Evolutionary conservation across 176 grass and related monocot genomes (phyloP).

Genomic region (Tillandsia leiboldiana): DNA sequence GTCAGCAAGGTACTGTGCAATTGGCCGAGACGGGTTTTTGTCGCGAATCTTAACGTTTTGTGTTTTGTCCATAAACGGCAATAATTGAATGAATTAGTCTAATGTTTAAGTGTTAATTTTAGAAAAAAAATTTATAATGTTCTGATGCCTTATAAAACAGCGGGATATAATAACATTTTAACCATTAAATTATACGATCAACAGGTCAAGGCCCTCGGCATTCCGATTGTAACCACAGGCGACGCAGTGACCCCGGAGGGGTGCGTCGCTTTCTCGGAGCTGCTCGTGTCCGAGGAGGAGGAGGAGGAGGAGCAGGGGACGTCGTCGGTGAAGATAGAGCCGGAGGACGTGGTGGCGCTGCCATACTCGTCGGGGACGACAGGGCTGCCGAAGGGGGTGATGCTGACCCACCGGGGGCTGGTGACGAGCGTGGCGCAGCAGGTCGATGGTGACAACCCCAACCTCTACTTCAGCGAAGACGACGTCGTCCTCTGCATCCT

Average conservation of each 20-base stretch:
- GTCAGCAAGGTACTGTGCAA: constrained; percentile 40
- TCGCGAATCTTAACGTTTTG: too few species aligned
- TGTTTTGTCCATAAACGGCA: too few species aligned
- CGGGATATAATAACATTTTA: background rate
- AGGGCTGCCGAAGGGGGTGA: constrained; percentile 87
- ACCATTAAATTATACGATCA: background rate
- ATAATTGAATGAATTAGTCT: too few species aligned
- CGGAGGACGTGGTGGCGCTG: constrained; percentile 68
- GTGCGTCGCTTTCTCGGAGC: constrained; percentile 5
- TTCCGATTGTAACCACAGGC: constrained; percentile 6
- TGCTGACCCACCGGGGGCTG: constrained; percentile 68
- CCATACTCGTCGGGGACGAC: constrained; percentile 91
- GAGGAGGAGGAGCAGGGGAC: too few species aligned
- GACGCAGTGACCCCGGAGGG: constrained; percentile 7
- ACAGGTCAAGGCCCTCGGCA: background rate
- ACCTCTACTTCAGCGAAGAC: constrained; percentile 48
- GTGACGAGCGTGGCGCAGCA: constrained; percentile 71
- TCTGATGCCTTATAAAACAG: background rate
- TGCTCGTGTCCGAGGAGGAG: background rate
- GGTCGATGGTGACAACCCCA: constrained; percentile 93
- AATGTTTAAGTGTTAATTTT: too few species aligned
- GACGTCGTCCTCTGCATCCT: constrained; percentile 90
- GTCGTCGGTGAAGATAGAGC: constrained; percentile 15
- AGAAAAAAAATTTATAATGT: too few species aligned
- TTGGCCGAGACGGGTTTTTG: too few species aligned